Evolutionary conservation across 768 basidiomycete species (phyloP), one percentile per base, ranked within the genome.

Genomic region (Strobilomyces echinocephalus): DNA sequence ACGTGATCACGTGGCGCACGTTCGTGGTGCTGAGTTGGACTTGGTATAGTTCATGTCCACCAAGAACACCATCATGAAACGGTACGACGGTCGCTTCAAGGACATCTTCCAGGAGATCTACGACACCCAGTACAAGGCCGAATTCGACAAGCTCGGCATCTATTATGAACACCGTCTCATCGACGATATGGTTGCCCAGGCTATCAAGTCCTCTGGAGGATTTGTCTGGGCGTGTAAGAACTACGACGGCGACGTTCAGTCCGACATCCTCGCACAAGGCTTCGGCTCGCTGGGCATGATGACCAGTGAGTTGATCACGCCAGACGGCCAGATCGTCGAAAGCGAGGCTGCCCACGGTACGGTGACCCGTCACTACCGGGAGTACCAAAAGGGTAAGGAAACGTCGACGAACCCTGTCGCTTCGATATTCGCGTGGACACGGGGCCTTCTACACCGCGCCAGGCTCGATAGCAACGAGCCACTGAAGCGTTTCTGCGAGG

Each of bases 341-440:
- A 85, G 87, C 60, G 97, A 99, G 73, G 97, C 97, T 45, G 95
- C 95, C 11, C 95, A 99, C 69, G 95, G 92, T 71, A 95, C 92
- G 16, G 93, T 97, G 53, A 97, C 95, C 3, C 86, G 95, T 36
- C 95, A 98, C 75, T 99, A 95, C 73, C 87, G 95, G 52, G 95
- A 98, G 73, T 87, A 83, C 69, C 95, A 98, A 73, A 95, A 97
- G 77, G 95, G 95, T 47, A 85, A 87, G 54, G 97, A 98, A 76
- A 98, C 95, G 11, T 94, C 91, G 53, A 99, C 95, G 44, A 99
- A 99, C 81, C 95, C 95, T 38, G 94, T 98, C 61, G 95, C 95
- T 42, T 93, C 90, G 52, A 97, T 99, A 76, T 98, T 95, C 64
- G 95, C 95, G 8, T 99, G 95, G 95, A 98, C 95, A 15, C 85